A percentile compares a stretch with the other conserved stretches of the same genome.
These are phyloP conservation scores for Cicer judaicum DNA, from an alignment of 306 rosid species.

Conservation along the genomic window DNA sequence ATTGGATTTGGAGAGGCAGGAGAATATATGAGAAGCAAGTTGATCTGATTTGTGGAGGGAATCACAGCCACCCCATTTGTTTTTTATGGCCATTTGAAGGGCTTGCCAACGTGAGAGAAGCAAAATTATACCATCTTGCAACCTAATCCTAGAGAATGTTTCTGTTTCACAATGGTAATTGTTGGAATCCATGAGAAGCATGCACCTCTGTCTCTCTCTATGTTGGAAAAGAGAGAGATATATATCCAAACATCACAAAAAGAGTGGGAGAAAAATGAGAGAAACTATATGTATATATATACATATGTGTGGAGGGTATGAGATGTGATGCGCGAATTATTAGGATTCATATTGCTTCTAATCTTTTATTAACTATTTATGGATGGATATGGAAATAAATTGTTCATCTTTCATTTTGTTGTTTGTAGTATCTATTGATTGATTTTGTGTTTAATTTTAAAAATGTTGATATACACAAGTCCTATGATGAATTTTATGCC, in stretches of 20 bases:
- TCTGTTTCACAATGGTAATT: conserved; percentile 1
- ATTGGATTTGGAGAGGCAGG: conserved; percentile 63
- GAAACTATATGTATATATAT: background rate
- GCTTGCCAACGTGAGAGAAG: conserved; percentile 76
- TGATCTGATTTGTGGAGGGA: conserved; percentile 67
- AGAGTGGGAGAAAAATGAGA: conserved; percentile 17
- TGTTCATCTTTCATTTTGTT: background rate
- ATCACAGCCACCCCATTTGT: conserved; percentile 77
- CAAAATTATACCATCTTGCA: conserved; percentile 46
- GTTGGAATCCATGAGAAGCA: conserved; percentile 43
- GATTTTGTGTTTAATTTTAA: background rate
- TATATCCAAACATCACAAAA: conserved; percentile 40
- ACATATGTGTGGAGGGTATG: background rate
- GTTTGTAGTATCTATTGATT: background rate
- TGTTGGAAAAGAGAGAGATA: conserved; percentile 1
- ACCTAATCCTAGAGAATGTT: conserved; percentile 24
- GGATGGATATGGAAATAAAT: background rate
- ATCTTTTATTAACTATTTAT: background rate
- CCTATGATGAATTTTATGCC: no score
- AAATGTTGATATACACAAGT: background rate
- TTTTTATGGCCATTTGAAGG: conserved; percentile 74
- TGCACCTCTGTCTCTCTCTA: background rate
- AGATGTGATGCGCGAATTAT: conserved; percentile 12
- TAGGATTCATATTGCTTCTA: conserved; percentile 9
- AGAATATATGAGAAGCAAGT: conserved; percentile 60